These are phyloP conservation scores for Capsella rubella DNA, from an alignment of 441 rosid genomes.

Conservation along the genomic window DNA sequence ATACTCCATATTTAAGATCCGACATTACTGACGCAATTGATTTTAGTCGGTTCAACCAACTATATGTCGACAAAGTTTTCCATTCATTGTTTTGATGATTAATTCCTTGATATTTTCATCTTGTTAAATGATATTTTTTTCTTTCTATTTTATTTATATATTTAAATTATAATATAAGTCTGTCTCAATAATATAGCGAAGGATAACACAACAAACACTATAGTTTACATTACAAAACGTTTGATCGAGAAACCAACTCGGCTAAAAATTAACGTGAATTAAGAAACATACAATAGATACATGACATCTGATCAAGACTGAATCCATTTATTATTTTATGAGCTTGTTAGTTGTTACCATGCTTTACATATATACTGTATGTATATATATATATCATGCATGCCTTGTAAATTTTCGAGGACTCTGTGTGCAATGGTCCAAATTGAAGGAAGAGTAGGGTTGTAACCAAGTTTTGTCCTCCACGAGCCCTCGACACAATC, in stretches of 20 bases:
- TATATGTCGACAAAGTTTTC: constrained; percentile 19
- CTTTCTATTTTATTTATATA: neutral
- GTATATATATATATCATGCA: neutral
- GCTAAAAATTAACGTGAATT: no score
- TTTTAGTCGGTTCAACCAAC: constrained; percentile 26
- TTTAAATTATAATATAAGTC: neutral
- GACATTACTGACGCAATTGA: constrained; percentile 25
- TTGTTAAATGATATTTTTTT: neutral
- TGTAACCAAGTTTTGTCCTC: constrained; percentile 26
- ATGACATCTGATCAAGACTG: no score
- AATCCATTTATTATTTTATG: no score
- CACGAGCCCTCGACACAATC: constrained; percentile 42
- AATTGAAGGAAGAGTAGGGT: constrained; percentile 15
- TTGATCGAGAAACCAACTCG: neutral
- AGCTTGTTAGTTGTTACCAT: neutral
- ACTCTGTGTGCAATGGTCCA: neutral
- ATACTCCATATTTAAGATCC: constrained; percentile 14
- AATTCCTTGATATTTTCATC: constrained; percentile 7
- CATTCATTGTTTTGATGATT: constrained; percentile 21
- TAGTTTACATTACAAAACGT: neutral
- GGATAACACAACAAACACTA: neutral
- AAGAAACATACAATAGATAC: no score
- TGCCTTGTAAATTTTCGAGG: neutral
- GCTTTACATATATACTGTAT: constrained; percentile 11
- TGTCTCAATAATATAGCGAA: neutral